A percentile compares a stretch with the other conserved stretches of the same genome.
Evolutionary conservation across 2,329 filamentous ascomycete species (phyloP).

Genomic region (Trichophyton simii): DNA sequence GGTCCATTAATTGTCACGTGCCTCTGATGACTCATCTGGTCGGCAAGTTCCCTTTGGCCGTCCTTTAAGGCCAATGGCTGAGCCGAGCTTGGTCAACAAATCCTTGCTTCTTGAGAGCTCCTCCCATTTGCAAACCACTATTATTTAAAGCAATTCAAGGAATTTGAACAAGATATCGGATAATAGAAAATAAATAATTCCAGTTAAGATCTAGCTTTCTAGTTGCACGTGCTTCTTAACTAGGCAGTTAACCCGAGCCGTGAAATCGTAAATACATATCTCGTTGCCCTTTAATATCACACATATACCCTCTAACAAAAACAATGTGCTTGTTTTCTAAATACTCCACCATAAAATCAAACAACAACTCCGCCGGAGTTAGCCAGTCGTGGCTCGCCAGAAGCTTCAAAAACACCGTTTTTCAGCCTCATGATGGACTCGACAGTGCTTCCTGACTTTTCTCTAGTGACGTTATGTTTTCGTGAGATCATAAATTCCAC

Average conservation of each 20-base stretch:
- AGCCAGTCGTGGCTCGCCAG: constrained; percentile 59
- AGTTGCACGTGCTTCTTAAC: background rate
- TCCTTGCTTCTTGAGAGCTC: no score
- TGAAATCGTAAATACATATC: background rate
- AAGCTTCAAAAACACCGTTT: constrained; percentile 65
- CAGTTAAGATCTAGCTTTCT: background rate
- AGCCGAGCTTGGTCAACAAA: no score
- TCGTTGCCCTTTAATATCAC: background rate
- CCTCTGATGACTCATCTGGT: no score
- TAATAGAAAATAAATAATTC: background rate
- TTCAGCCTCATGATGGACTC: constrained; percentile 52
- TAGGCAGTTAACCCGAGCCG: background rate
- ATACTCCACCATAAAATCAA: background rate
- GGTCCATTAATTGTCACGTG: no score
- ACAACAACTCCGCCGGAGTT: constrained; percentile 55
- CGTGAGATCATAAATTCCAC: constrained; percentile 49
- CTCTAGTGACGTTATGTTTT: constrained; percentile 60
- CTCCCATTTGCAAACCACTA: no score
- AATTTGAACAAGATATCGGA: background rate
- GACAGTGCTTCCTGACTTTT: constrained; percentile 51
- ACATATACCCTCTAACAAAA: background rate
- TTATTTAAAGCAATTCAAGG: no score
- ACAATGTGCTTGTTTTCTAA: background rate
- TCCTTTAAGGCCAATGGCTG: no score
- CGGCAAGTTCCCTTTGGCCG: no score